Conservation (phyloP, 169 alveolate species). For the Theileria annulata region DNA sequence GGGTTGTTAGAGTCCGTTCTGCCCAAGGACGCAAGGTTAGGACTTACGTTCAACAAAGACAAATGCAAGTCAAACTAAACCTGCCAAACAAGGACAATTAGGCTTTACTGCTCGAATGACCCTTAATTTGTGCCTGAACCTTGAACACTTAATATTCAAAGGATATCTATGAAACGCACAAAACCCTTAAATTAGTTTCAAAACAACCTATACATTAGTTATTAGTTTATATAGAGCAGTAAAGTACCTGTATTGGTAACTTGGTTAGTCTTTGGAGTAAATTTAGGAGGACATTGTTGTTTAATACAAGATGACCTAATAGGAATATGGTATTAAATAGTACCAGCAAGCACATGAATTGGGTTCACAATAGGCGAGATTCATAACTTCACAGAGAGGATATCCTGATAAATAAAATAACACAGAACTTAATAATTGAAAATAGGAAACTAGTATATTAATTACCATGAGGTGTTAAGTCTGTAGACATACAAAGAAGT, state of each 20-base stretch:
- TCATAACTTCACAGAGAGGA: constrained; percentile 55
- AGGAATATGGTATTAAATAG: not conserved
- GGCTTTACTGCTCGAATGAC: not conserved
- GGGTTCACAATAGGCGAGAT: constrained; percentile 36
- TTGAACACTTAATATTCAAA: not conserved
- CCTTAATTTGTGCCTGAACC: not conserved
- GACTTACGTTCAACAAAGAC: constrained; percentile 58
- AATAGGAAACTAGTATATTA: not conserved
- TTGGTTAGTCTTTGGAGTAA: constrained; percentile 42
- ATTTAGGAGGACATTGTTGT: constrained; percentile 52
- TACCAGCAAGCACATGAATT: constrained; percentile 57
- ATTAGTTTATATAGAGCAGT: not conserved
- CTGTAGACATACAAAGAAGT: constrained; percentile 45
- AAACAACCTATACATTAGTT: constrained; percentile 49
- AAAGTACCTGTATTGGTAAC: constrained; percentile 60
- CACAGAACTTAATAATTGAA: not conserved
- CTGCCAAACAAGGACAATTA: constrained; percentile 59
- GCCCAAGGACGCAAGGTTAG: constrained; percentile 85
- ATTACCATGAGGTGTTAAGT: constrained; percentile 53
- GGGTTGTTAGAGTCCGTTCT: constrained; percentile 95
- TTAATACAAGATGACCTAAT: constrained; percentile 47
- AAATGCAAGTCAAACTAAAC: constrained; percentile 55
- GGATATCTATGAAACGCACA: constrained; percentile 51
- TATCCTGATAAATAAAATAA: constrained; percentile 26
- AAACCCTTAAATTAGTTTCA: constrained; percentile 53